Percentiles rank a stretch among this genome's conserved stretches.
phyloP scores from a whole-genome alignment of 371 early-diverging fungal genomes.

The Mucor velutinosus region DNA sequence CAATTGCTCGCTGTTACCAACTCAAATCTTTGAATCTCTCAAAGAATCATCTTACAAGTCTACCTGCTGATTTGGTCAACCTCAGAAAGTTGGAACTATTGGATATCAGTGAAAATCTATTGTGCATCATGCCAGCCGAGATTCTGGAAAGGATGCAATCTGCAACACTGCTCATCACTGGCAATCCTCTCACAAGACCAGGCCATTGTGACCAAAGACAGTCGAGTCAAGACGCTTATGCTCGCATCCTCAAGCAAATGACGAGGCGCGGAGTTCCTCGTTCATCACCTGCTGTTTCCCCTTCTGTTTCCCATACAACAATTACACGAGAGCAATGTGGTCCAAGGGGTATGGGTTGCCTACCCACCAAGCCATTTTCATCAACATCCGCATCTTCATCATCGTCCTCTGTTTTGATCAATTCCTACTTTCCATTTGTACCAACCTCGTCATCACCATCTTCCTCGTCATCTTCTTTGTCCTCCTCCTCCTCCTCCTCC shows the following conservation, averaged over 20 bases:
- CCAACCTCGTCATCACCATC: background rate
- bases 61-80: slow-evolving; percentile 61
- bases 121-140: slow-evolving; percentile 67
- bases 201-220: slow-evolving; percentile 44
- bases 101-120: slow-evolving; percentile 62
- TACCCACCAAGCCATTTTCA: slow-evolving; percentile 23
- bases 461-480: background rate
- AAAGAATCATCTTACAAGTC: slow-evolving; percentile 58
- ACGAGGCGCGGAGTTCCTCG: slow-evolving; percentile 53
- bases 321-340: slow-evolving; percentile 30
- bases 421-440: background rate
- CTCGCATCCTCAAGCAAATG: slow-evolving; percentile 51
- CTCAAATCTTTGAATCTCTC: slow-evolving; percentile 56
- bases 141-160: slow-evolving; percentile 58
- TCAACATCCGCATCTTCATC: slow-evolving; percentile 21
- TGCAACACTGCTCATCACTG: slow-evolving; percentile 59
- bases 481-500: too few species aligned
- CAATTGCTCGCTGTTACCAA: slow-evolving; percentile 47
- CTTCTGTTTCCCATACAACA: slow-evolving; percentile 12
- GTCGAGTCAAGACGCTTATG: slow-evolving; percentile 46
- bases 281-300: slow-evolving; percentile 19
- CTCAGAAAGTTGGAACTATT: slow-evolving; percentile 54
- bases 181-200: slow-evolving; percentile 63
- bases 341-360: slow-evolving; percentile 43
- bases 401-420: slow-evolving; percentile 5